Percentiles rank a stretch among this genome's conserved stretches.
These are phyloP conservation scores for Nakaseomyces glabratus DNA, from an alignment of 1,139 yeast species.

Conservation along the genomic window DNA sequence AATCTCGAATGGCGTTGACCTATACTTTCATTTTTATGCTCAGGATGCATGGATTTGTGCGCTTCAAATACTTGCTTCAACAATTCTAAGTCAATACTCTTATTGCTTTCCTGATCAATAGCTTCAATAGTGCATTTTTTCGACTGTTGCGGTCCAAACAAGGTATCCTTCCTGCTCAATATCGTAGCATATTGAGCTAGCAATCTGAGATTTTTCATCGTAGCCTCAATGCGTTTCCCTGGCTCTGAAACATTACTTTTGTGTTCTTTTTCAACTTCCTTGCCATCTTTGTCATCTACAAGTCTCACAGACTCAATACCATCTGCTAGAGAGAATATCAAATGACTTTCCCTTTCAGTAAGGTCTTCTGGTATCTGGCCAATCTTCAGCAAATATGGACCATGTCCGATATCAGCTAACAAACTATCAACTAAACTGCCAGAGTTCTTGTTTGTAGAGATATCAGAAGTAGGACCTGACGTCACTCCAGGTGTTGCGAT, in stretches of 20 bases:
- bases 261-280: slow-evolving; percentile 20
- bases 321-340: slow-evolving; percentile 70
- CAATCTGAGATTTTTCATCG: slow-evolving; percentile 52
- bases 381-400: slow-evolving; percentile 21
- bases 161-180: slow-evolving; percentile 48
- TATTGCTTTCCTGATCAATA: slow-evolving; percentile 32
- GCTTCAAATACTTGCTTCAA: slow-evolving; percentile 5
- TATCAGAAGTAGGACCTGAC: not conserved
- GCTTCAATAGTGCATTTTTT: slow-evolving; percentile 44
- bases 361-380: slow-evolving; percentile 66
- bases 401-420: slow-evolving; percentile 4
- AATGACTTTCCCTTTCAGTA: slow-evolving; percentile 63
- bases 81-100: slow-evolving; percentile 22
- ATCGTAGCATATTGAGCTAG: slow-evolving; percentile 66
- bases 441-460: not conserved
- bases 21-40: slow-evolving; percentile 34
- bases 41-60: slow-evolving; percentile 29
- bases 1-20: slow-evolving; percentile 54
- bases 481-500: not conserved
- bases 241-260: slow-evolving; percentile 9
- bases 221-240: slow-evolving; percentile 44
- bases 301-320: slow-evolving; percentile 59
- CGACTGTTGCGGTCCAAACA: slow-evolving; percentile 54
- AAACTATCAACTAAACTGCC: not conserved
- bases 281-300: too few relatives aligned